Evolutionary conservation across 148 eudicot species (phyloP).

Genomic region (Nepenthes mirabilis): DNA sequence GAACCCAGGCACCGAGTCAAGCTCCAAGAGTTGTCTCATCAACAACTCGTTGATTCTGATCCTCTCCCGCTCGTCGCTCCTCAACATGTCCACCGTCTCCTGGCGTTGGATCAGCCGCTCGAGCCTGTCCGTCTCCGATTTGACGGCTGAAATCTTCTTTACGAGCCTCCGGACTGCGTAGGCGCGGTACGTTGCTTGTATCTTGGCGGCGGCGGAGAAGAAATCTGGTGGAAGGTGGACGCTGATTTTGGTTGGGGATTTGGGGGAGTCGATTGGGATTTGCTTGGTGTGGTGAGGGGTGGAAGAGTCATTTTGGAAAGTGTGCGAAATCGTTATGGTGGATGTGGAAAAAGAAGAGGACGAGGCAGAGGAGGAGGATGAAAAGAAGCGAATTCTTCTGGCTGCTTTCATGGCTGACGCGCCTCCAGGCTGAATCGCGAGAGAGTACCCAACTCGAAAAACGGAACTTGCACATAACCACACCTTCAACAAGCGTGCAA

Average conservation of each 20-base stretch:
- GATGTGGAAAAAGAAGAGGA: neutral
- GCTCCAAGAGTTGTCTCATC: slow-evolving; percentile 47
- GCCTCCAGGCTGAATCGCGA: neutral
- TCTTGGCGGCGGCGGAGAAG: slow-evolving; percentile 47
- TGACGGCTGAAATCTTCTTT: slow-evolving; percentile 37
- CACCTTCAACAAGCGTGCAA: no score
- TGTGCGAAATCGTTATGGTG: slow-evolving; percentile 15
- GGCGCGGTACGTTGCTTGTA: slow-evolving; percentile 64
- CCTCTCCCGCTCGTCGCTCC: slow-evolving; percentile 33
- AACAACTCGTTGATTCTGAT: slow-evolving; percentile 58
- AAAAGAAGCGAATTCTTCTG: slow-evolving; percentile 17
- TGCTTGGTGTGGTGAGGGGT: slow-evolving; percentile 9
- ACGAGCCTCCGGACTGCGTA: slow-evolving; percentile 32
- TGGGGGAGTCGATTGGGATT: slow-evolving; percentile 13
- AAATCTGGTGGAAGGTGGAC: slow-evolving; percentile 14
- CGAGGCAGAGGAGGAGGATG: slow-evolving; percentile 12
- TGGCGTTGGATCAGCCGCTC: slow-evolving; percentile 63
- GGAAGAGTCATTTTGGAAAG: slow-evolving; percentile 13
- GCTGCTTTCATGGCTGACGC: slow-evolving; percentile 18
- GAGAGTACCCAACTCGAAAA: neutral
- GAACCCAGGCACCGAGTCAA: slow-evolving; percentile 70
- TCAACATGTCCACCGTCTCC: slow-evolving; percentile 74
- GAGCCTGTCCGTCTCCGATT: slow-evolving; percentile 29
- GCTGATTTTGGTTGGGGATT: slow-evolving; percentile 26
- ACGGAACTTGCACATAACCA: no score